Percentiles rank a stretch among this genome's conserved stretches.
These are phyloP conservation scores for Stachybotrys chlorohalonatus DNA, from an alignment of 2,329 filamentous ascomycete genomes.

Conservation along the genomic window DNA sequence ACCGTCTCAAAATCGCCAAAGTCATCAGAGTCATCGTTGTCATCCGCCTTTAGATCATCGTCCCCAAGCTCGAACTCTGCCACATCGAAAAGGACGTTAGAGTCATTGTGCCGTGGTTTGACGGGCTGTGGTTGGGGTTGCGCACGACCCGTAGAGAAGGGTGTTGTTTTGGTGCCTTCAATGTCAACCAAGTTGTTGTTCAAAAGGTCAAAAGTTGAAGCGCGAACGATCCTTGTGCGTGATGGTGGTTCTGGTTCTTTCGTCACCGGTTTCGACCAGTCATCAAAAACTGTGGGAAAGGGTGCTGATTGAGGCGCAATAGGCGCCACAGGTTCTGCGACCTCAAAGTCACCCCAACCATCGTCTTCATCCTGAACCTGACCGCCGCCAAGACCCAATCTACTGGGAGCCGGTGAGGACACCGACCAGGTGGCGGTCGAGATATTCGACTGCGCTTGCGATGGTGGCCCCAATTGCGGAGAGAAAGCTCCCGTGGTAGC, in stretches of 20 bases:
- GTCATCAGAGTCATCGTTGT: constrained; percentile 40
- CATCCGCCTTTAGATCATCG: constrained; percentile 38
- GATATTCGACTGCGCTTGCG: not conserved
- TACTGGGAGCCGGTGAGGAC: not conserved
- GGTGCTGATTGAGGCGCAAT: constrained; percentile 2
- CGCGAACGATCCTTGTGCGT: constrained; percentile 25
- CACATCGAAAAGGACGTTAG: constrained; percentile 59
- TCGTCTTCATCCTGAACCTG: constrained; percentile 44
- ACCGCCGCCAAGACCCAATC: not conserved
- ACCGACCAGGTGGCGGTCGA: not conserved
- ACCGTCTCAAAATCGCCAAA: constrained; percentile 54
- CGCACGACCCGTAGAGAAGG: not conserved
- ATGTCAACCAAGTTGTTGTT: constrained; percentile 41
- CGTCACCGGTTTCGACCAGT: constrained; percentile 8
- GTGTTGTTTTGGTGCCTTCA: constrained; percentile 6
- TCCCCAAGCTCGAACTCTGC: constrained; percentile 40
- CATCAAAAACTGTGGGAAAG: constrained; percentile 1
- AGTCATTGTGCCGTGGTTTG: constrained; percentile 17
- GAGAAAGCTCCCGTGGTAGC: too few species aligned
- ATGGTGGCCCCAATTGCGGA: constrained; percentile 8
- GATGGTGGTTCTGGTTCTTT: constrained; percentile 3
- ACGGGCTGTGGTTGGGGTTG: constrained; percentile 9
- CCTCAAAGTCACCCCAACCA: constrained; percentile 61
- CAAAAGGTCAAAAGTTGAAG: constrained; percentile 44
- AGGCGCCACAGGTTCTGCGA: constrained; percentile 29